Percentiles rank a stretch among this genome's conserved stretches.
Evolutionary conservation across 805 yeast genomes (phyloP).

Genomic region (Saturnispora gosingensis): DNA sequence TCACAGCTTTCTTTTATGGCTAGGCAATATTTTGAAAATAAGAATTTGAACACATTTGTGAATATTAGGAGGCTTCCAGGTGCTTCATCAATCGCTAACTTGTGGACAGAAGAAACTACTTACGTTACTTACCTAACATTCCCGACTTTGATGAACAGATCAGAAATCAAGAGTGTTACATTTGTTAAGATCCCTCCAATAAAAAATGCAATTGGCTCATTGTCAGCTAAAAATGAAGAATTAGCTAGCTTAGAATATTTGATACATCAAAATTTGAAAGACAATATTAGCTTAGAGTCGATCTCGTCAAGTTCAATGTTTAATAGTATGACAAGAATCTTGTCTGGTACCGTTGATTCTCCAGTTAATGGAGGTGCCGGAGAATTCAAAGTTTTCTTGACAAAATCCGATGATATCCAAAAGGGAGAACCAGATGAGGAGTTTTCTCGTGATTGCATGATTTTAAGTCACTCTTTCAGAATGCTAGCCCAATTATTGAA

Average conservation of each 20-base stretch:
- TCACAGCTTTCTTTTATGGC: conserved; percentile 49
- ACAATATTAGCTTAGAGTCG: conserved; percentile 23
- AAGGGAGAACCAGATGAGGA: conserved; percentile 18
- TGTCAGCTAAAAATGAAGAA: conserved; percentile 62
- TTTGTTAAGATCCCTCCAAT: conserved; percentile 66
- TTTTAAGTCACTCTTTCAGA: conserved; percentile 44
- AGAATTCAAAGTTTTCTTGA: conserved; percentile 63
- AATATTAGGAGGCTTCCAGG: conserved; percentile 67
- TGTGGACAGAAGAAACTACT: conserved; percentile 85
- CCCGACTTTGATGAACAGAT: conserved; percentile 83
- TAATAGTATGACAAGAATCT: conserved; percentile 57
- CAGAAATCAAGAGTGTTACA: conserved; percentile 48
- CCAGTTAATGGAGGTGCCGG: conserved; percentile 93
- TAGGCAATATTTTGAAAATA: conserved; percentile 65
- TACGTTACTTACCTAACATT: conserved; percentile 67
- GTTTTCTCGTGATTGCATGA: conserved; percentile 17
- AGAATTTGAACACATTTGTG: conserved; percentile 61
- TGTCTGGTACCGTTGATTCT: conserved; percentile 81
- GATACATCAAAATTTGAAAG: conserved; percentile 35
- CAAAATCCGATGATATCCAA: conserved; percentile 7
- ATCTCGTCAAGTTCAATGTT: conserved; percentile 33
- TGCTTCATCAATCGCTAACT: conserved; percentile 55
- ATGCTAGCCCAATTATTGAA: conserved; percentile 59
- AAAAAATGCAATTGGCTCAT: conserved; percentile 66
- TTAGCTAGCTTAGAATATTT: conserved; percentile 57